These are phyloP conservation scores for Panicum virgatum DNA, from an alignment of 202 grass and related monocot species.

Conservation along the genomic window DNA sequence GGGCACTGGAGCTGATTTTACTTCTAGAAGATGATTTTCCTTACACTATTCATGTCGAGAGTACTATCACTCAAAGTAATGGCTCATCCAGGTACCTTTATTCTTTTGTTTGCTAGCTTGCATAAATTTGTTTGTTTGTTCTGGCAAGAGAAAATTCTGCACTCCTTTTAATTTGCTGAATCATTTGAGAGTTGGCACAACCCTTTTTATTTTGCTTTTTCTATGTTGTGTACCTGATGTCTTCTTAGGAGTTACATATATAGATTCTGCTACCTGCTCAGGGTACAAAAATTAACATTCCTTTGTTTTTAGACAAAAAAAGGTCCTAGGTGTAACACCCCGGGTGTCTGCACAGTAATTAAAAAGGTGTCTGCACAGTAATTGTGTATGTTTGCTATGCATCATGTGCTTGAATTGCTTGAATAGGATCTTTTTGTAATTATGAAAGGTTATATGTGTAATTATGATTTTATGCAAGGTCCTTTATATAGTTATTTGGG, in stretches of 20 bases:
- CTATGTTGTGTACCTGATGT: constrained; percentile 8
- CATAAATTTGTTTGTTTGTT: neutral
- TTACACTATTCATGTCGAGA: constrained; percentile 92
- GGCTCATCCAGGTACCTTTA: constrained; percentile 83
- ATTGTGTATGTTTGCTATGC: too few species aligned
- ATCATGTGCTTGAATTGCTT: too few species aligned
- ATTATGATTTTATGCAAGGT: too few species aligned
- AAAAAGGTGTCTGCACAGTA: too few species aligned
- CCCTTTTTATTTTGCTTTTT: constrained; percentile 5
- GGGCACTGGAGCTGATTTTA: too few species aligned
- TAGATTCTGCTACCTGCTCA: constrained; percentile 19
- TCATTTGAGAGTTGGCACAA: neutral
- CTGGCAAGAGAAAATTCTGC: neutral
- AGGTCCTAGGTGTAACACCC: too few species aligned
- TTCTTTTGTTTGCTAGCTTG: constrained; percentile 6
- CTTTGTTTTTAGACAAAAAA: neutral
- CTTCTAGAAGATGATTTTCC: constrained; percentile 87
- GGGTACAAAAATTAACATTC: neutral
- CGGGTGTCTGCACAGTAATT: too few species aligned
- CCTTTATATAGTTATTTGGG: too few species aligned
- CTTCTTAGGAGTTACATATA: constrained; percentile 6
- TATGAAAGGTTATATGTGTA: too few species aligned
- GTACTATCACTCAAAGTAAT: constrained; percentile 99
- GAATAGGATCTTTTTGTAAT: too few species aligned
- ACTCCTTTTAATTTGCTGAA: neutral